A percentile compares a stretch with the other conserved stretches of the same genome.
phyloP scores from a whole-genome alignment of 2,329 filamentous ascomycete species.

The Cladorrhinum sp. region DNA sequence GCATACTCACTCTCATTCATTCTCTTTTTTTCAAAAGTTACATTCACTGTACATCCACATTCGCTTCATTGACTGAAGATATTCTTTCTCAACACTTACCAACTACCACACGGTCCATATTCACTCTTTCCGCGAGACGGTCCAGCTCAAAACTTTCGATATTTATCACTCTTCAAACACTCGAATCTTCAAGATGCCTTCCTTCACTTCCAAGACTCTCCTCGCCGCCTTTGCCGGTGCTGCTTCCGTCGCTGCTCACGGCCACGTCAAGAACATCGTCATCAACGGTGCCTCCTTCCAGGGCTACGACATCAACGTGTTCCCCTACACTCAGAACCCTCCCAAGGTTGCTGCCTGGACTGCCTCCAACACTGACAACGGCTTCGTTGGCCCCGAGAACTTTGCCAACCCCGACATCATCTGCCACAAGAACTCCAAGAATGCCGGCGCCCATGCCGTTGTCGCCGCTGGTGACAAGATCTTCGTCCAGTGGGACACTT shows the following conservation, averaged over 20 bases:
- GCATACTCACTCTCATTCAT: constrained; percentile 19
- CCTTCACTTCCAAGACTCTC: constrained; percentile 22
- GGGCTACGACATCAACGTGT: constrained; percentile 38
- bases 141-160: constrained; percentile 12
- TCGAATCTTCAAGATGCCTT: constrained; percentile 23
- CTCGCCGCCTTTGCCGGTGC: constrained; percentile 23
- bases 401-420: constrained; percentile 42
- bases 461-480: constrained; percentile 41
- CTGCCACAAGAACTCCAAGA: constrained; percentile 42
- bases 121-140: constrained; percentile 25
- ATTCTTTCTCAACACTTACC: constrained; percentile 16
- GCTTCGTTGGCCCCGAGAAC: constrained; percentile 45
- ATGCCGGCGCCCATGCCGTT: constrained; percentile 38
- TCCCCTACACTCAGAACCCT: constrained; percentile 37
- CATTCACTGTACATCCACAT: constrained; percentile 19
- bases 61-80: constrained; percentile 29
- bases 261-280: constrained; percentile 42
- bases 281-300: constrained; percentile 43
- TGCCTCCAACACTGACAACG: constrained; percentile 45
- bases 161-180: neutral
- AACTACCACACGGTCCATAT: constrained; percentile 13
- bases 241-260: constrained; percentile 34
- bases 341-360: constrained; percentile 42
- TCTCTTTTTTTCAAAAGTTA: constrained; percentile 13
- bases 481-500: constrained; percentile 41